Evolutionary conservation across 345 rosid genomes (phyloP), one percentile per base, ranked within the genome.

Genomic region (Gossypium anomalum): DNA sequence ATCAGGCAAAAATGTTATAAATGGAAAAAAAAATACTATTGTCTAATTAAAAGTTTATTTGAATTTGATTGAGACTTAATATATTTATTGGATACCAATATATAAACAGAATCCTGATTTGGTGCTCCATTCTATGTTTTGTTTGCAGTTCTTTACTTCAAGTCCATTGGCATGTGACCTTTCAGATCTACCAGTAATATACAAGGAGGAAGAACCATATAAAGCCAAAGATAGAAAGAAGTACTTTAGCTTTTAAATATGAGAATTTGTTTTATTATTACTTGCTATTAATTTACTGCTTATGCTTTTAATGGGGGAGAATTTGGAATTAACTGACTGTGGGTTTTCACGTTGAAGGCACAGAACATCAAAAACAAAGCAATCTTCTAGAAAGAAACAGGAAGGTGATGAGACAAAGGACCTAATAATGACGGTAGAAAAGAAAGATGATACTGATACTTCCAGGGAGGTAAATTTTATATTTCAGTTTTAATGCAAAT

Each of bases 101-200:
- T 34, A 22, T 0, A 53, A n/a, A 53, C 22, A 9, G 22, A 19
- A 2, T 22, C 23, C 34, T 66, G 10, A 66, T 43, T 19, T 17
- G 3, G 8, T 49, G 58, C 59, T 43, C 20, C 48, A 11, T 17
- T 73, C 7, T 27, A 19, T 70, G 29, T 16, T 20, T 57, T 73
- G 7, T 25, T 68, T 63, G 38, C 86, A 89, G 92, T 88, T 86
- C 86, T 88, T 89, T 75, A 71, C 71, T 75, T 74, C 89, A 70
- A 86, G 85, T 82, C 92, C 94, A 48, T 62, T 78, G 78, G 85
- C 90, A 58, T 86, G 92, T 13, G 78, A 78, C 8, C 78, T 85
- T 15, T 84, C 84, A 48, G 90, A 77, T 60, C 81, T 88, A 25
- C 90, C 94, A 20, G 83, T 75, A 59, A 65, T 86, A 11, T 59